phyloP scores from a whole-genome alignment of 2,329 filamentous ascomycete genomes.

The Colletotrichum caudatum region DNA sequence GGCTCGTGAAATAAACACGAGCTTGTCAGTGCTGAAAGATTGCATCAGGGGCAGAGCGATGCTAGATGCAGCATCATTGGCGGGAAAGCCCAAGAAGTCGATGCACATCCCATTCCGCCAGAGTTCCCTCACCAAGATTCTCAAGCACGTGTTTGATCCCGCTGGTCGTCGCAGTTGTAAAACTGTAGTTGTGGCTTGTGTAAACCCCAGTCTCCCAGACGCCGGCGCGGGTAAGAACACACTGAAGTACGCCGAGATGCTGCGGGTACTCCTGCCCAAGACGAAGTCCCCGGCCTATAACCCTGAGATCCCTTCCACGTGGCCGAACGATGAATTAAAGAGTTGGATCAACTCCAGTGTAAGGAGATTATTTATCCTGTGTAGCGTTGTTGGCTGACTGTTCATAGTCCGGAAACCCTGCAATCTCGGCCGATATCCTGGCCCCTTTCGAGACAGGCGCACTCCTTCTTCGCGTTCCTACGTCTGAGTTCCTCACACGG shows the following conservation, averaged over 20 bases:
- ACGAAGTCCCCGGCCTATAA: slow-evolving; percentile 45
- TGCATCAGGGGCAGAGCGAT: slow-evolving; percentile 61
- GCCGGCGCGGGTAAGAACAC: slow-evolving; percentile 61
- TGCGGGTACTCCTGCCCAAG: slow-evolving; percentile 55
- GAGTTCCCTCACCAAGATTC: slow-evolving; percentile 59
- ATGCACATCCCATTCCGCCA: slow-evolving; percentile 60
- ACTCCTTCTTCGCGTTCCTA: slow-evolving; percentile 56
- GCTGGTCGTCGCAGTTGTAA: slow-evolving; percentile 52
- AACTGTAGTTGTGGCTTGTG: slow-evolving; percentile 60
- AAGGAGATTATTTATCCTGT: slow-evolving; percentile 41
- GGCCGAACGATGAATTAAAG: slow-evolving; percentile 54
- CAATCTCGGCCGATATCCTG: slow-evolving; percentile 50
- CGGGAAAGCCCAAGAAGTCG: slow-evolving; percentile 46
- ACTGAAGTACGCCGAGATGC: slow-evolving; percentile 61
- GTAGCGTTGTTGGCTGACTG: not conserved
- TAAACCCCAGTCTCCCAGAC: slow-evolving; percentile 61
- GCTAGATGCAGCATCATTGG: slow-evolving; percentile 46
- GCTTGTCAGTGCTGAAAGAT: slow-evolving; percentile 63
- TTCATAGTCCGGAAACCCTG: slow-evolving; percentile 54
- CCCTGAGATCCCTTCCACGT: slow-evolving; percentile 51
- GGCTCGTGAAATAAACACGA: slow-evolving; percentile 61
- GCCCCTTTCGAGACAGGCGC: slow-evolving; percentile 56
- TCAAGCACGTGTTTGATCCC: slow-evolving; percentile 64
- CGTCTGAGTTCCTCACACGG: slow-evolving; percentile 55
- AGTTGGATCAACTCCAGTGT: slow-evolving; percentile 57